Conservation (phyloP, 352 stramenopile species). For the Phytophthora niederhauseri region DNA sequence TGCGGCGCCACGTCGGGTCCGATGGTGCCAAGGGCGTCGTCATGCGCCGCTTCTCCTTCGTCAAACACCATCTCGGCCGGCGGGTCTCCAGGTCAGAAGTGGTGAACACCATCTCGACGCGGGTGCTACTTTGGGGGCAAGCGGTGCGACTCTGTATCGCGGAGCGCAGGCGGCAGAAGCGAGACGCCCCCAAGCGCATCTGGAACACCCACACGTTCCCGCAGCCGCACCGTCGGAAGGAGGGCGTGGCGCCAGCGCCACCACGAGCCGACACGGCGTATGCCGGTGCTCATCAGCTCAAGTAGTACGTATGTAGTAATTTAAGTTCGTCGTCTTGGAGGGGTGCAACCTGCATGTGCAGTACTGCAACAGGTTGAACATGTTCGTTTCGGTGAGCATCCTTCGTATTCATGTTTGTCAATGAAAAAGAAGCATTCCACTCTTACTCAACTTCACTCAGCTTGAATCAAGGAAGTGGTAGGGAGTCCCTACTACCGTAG, state of each 20-base stretch:
- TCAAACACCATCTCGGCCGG: conserved; percentile 61
- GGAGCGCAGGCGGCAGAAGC: conserved; percentile 40
- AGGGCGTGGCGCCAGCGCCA: conserved; percentile 19
- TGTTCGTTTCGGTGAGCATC: conserved; percentile 17
- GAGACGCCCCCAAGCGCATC: conserved; percentile 36
- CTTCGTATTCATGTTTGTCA: conserved; percentile 9
- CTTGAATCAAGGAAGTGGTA: not conserved
- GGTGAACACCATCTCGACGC: conserved; percentile 65
- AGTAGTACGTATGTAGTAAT: conserved; percentile 9
- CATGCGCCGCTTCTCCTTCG: conserved; percentile 75
- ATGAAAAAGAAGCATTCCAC: conserved; percentile 1
- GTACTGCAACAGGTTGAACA: conserved; percentile 6
- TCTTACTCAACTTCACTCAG: conserved; percentile 4
- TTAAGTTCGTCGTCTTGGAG: conserved; percentile 26
- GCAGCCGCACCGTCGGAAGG: conserved; percentile 9
- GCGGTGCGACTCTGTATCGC: conserved; percentile 61
- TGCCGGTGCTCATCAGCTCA: conserved; percentile 12
- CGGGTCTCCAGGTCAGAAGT: conserved; percentile 50
- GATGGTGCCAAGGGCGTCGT: conserved; percentile 49
- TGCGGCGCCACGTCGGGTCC: conserved; percentile 45
- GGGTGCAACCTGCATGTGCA: conserved; percentile 8
- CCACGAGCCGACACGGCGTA: conserved; percentile 7
- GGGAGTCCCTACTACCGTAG: no score
- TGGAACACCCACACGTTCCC: conserved; percentile 52
- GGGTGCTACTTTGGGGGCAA: conserved; percentile 71